Conservation (phyloP, 108 stramenopile species). For the Cyclostephanos invisitatus region DNA sequence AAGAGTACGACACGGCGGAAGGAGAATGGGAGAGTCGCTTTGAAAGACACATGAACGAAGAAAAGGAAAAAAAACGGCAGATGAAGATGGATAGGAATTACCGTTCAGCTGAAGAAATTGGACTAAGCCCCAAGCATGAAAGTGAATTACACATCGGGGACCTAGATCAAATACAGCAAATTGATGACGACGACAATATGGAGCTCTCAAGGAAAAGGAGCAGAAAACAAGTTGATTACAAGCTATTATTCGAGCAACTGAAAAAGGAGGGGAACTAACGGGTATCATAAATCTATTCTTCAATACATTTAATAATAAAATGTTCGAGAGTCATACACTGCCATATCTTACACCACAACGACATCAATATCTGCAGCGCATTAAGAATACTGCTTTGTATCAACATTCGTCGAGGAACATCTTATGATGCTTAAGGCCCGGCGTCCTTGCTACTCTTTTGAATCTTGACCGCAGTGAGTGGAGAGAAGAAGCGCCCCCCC, state of each 20-base stretch:
- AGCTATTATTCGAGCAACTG: slow-evolving; percentile 81
- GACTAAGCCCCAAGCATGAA: slow-evolving; percentile 23
- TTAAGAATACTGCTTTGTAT: too few relatives aligned
- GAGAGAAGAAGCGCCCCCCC: too few relatives aligned
- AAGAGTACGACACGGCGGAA: slow-evolving; percentile 72
- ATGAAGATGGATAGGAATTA: slow-evolving; percentile 69
- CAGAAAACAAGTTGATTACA: slow-evolving; percentile 85
- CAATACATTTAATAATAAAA: background rate
- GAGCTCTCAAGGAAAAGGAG: slow-evolving; percentile 68
- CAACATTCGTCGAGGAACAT: too few relatives aligned
- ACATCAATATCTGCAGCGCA: too few relatives aligned
- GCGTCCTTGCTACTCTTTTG: too few relatives aligned
- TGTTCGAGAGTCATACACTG: too few relatives aligned
- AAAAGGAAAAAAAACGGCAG: slow-evolving; percentile 82
- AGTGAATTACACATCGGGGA: slow-evolving; percentile 48
- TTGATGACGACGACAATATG: slow-evolving; percentile 42
- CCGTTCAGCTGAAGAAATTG: slow-evolving; percentile 27
- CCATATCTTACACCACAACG: too few relatives aligned
- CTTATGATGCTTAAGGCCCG: too few relatives aligned
- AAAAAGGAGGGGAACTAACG: slow-evolving; percentile 57
- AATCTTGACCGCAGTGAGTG: too few relatives aligned
- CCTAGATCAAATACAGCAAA: slow-evolving; percentile 26
- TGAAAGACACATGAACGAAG: slow-evolving; percentile 82
- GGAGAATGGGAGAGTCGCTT: slow-evolving; percentile 86
- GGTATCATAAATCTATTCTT: background rate